phyloP scores from a whole-genome alignment of 441 rosid species.

The Syzygium syzygioides region DNA sequence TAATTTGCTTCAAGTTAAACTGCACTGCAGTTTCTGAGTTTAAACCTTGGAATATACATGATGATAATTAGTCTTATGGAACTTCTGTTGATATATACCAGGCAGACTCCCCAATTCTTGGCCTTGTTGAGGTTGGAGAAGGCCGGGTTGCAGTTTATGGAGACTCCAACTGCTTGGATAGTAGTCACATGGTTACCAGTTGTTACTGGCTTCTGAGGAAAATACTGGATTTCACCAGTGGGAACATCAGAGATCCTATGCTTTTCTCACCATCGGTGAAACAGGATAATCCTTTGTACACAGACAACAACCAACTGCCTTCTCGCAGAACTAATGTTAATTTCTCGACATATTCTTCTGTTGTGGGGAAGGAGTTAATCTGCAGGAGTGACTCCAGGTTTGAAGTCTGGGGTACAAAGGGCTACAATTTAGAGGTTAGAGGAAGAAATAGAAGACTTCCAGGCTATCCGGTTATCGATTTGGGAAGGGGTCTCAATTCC shows the following conservation, averaged over 20 bases:
- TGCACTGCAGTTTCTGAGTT: neutral
- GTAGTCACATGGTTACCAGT: slow-evolving; percentile 99
- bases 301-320: slow-evolving; percentile 70
- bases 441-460: slow-evolving; percentile 77
- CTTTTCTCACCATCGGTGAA: slow-evolving; percentile 59
- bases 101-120: slow-evolving; percentile 92
- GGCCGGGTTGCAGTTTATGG: slow-evolving; percentile 92
- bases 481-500: slow-evolving; percentile 50
- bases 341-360: slow-evolving; percentile 81
- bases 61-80: slow-evolving; percentile 2
- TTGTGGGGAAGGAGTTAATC: slow-evolving; percentile 66
- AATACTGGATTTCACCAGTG: slow-evolving; percentile 74
- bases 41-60: neutral
- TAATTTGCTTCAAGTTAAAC: neutral
- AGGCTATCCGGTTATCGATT: slow-evolving; percentile 53
- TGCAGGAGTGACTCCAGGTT: slow-evolving; percentile 81
- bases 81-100: slow-evolving; percentile 1
- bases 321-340: slow-evolving; percentile 88
- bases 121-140: slow-evolving; percentile 64
- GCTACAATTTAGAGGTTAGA: slow-evolving; percentile 64
- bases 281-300: slow-evolving; percentile 40
- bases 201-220: slow-evolving; percentile 93
- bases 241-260: slow-evolving; percentile 64
- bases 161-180: slow-evolving; percentile 95
- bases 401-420: slow-evolving; percentile 96